phyloP scores from a whole-genome alignment of 371 early-diverging fungal genomes.

The Mucor piriformis region DNA sequence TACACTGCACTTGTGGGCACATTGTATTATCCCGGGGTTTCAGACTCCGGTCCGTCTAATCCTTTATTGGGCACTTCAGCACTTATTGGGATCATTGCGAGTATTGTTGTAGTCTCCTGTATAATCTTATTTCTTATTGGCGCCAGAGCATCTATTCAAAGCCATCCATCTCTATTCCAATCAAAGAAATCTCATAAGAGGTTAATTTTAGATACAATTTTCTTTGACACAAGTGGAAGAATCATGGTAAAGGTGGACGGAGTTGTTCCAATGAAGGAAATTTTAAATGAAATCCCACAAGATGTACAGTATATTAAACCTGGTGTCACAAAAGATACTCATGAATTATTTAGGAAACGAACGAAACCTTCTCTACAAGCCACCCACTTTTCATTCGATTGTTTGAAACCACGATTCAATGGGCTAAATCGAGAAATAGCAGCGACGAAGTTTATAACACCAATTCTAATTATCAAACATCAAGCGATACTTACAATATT shows the following conservation, averaged over 20 bases:
- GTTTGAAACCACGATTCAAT: constrained; percentile 27
- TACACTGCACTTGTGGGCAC: constrained; percentile 50
- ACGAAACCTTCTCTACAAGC: constrained; percentile 1
- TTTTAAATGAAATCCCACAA: constrained; percentile 16
- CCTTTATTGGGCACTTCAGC: constrained; percentile 30
- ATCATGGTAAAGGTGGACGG: constrained; percentile 49
- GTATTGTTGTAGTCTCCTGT: constrained; percentile 41
- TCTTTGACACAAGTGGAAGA: constrained; percentile 42
- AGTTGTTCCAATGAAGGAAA: constrained; percentile 42
- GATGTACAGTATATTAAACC: constrained; percentile 8
- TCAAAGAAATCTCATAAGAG: constrained; percentile 12
- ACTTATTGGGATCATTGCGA: constrained; percentile 43
- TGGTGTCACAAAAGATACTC: not conserved
- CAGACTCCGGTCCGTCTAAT: constrained; percentile 23
- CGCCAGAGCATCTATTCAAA: constrained; percentile 11
- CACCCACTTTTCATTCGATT: constrained; percentile 11
- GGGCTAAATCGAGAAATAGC: constrained; percentile 4
- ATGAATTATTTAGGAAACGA: not conserved
- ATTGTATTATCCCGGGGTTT: constrained; percentile 25
- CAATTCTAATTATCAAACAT: too few relatives aligned
- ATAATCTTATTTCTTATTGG: constrained; percentile 28
- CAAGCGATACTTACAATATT: too few relatives aligned
- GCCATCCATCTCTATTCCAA: not conserved
- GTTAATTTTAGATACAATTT: constrained; percentile 36
- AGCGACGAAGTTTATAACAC: not conserved